Evolutionary conservation across 2,329 filamentous ascomycete species (phyloP).

Genomic region (Shiraia bambusicola): DNA sequence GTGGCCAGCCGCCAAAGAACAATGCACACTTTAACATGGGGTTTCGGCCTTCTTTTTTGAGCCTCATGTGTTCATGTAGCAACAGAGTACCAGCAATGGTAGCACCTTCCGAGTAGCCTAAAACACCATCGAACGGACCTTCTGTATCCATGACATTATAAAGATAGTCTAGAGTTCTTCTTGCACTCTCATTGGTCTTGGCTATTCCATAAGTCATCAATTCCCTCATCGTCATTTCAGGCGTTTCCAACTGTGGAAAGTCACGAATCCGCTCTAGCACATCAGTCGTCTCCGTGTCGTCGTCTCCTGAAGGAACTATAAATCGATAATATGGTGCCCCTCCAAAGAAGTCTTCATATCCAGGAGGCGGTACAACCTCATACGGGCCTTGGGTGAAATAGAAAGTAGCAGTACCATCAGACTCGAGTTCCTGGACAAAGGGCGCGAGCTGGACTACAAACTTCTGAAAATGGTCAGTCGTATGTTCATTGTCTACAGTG

Average conservation of each 20-base stretch:
- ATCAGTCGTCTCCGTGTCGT: constrained; percentile 22
- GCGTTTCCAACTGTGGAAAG: constrained; percentile 54
- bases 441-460: constrained; percentile 32
- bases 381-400: constrained; percentile 30
- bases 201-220: constrained; percentile 46
- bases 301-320: constrained; percentile 20
- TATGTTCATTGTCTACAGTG: background rate
- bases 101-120: constrained; percentile 64
- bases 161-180: constrained; percentile 21
- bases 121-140: constrained; percentile 53
- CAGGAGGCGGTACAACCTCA: constrained; percentile 24
- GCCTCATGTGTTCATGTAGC: constrained; percentile 24
- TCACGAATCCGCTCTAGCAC: constrained; percentile 53
- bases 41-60: constrained; percentile 17
- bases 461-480: constrained; percentile 16
- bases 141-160: constrained; percentile 24
- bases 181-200: constrained; percentile 28
- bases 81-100: constrained; percentile 53
- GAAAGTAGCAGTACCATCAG: constrained; percentile 21
- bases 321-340: constrained; percentile 30
- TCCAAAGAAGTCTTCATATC: constrained; percentile 33
- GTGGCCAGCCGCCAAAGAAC: constrained; percentile 54
- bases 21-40: constrained; percentile 48
- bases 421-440: constrained; percentile 27
- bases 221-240: constrained; percentile 59